A percentile compares a stretch with the other conserved stretches of the same genome.
Conservation (phyloP, 2,329 filamentous ascomycete genomes). For the Mariannaea elegans region DNA sequence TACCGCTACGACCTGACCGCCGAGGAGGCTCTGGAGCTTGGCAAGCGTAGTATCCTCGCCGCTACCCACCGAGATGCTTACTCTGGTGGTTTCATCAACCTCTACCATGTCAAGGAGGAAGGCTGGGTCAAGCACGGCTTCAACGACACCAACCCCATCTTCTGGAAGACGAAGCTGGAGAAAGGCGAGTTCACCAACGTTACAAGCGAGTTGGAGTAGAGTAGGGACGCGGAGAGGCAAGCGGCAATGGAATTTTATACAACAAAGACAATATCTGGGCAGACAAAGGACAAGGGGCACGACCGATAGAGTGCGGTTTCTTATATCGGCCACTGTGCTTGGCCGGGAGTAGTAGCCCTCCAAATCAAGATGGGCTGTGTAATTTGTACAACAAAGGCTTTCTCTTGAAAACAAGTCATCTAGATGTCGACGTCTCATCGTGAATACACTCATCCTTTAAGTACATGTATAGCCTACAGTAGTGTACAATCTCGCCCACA, state of each 20-base stretch:
- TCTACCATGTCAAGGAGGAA: slow-evolving; percentile 99
- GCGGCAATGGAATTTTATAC: slow-evolving; percentile 2
- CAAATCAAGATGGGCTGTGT: slow-evolving; percentile 32
- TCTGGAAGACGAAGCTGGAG: slow-evolving; percentile 99
- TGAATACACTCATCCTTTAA: slow-evolving; percentile 3
- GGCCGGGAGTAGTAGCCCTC: slow-evolving; percentile 5
- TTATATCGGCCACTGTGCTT: slow-evolving; percentile 20
- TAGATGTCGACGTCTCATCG: slow-evolving; percentile 7
- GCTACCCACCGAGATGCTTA: slow-evolving; percentile 98
- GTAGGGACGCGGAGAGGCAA: slow-evolving; percentile 9
- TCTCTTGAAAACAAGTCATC: slow-evolving; percentile 32
- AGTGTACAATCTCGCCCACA: slow-evolving; percentile 9
- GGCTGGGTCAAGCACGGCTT: slow-evolving; percentile 99
- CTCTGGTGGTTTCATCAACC: slow-evolving; percentile 97
- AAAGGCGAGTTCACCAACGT: slow-evolving; percentile 99
- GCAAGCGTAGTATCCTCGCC: slow-evolving; percentile 90
- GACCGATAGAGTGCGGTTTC: slow-evolving; percentile 32
- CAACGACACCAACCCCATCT: slow-evolving; percentile 97
- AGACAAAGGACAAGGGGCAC: slow-evolving; percentile 17
- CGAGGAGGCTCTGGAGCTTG: slow-evolving; percentile 90
- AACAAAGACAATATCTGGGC: slow-evolving; percentile 8
- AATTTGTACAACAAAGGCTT: slow-evolving; percentile 43
- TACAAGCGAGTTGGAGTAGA: slow-evolving; percentile 74
- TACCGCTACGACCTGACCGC: slow-evolving; percentile 89
- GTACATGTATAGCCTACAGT: slow-evolving; percentile 24